Evolutionary conservation across 805 yeast species (phyloP), one percentile per base, ranked within the genome.

Genomic region (Candida anglica): DNA sequence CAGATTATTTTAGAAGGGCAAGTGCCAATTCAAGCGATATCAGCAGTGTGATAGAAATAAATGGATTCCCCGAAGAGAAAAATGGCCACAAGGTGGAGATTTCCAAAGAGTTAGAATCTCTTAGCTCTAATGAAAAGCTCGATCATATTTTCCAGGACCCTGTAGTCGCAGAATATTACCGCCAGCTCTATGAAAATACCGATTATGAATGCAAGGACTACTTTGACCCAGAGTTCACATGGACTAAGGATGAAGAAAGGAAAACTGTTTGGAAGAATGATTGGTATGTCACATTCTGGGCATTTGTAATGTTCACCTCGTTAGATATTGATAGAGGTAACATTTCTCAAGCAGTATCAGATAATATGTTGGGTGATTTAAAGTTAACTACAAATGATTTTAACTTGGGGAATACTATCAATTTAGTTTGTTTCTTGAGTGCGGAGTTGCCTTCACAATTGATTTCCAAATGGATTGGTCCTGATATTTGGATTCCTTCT

Each of bases 361-460:
- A 76, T 42, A 69, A 74, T 42, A 43, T 80, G 44, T 52, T 79
- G 30, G 55, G 50, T 2, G 83, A 79, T 42, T 57, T 79, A 34
- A 48, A 60, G 1, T 44, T 80, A 46, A 68, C 69, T n/a, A 77
- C 81, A 10, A 59, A 73, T 44, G 74, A 80, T 38, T 78, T 69
- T 51, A 81, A 81, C 51, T 49, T 63, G 23, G 87, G 84, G 15
- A 70, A 63, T 40, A 76, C 81, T 3, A 63, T 80, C 26, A 71
- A 71, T 44, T 59, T 66, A 38, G 60, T 76, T 5, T 61, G 72
- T 29, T 80, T 80, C 46, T 52, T 79, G 33, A 45, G 58, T 15
- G 74, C 81, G n/a, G 86, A 80, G 50, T 52, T 80, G 8, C 86
- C 86, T 0, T 77, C 84, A 2, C 85, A 80, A 48, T 60, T 80